phyloP scores from a whole-genome alignment of 2,329 filamentous ascomycete genomes.

The Hyphodiscus sp. region DNA sequence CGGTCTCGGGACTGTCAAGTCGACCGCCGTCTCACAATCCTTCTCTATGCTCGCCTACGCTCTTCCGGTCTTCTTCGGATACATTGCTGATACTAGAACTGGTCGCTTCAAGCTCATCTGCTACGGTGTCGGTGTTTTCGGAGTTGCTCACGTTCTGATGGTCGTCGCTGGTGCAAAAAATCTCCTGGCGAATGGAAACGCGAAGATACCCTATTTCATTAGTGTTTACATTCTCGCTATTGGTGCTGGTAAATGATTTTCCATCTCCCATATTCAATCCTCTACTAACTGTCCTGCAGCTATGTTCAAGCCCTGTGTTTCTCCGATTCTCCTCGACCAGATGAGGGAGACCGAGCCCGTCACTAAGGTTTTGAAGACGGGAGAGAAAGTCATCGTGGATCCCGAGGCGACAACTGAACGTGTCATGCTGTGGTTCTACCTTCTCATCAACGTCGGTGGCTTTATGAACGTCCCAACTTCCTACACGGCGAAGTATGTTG shows the following conservation, averaged over 20 bases:
- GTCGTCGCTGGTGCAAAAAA: conserved; percentile 57
- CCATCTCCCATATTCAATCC: conserved; percentile 43
- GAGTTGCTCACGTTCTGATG: conserved; percentile 55
- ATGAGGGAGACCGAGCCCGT: conserved; percentile 36
- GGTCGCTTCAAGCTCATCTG: conserved; percentile 60
- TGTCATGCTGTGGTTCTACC: conserved; percentile 48
- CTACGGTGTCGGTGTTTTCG: conserved; percentile 42
- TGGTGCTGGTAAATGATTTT: conserved; percentile 31
- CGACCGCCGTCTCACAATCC: conserved; percentile 46
- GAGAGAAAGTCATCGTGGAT: conserved; percentile 55
- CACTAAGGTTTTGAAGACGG: conserved; percentile 41
- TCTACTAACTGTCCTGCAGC: conserved; percentile 53
- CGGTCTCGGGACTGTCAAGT: conserved; percentile 47
- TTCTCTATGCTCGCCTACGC: conserved; percentile 45
- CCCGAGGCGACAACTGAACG: conserved; percentile 50
- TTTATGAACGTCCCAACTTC: conserved; percentile 37
- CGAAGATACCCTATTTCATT: conserved; percentile 42
- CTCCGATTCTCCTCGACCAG: conserved; percentile 56
- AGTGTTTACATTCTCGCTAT: conserved; percentile 24
- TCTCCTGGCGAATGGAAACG: conserved; percentile 51
- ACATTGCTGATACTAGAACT: conserved; percentile 55
- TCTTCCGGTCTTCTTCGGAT: conserved; percentile 44
- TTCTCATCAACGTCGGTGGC: conserved; percentile 63
- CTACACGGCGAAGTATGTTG: conserved; percentile 40
- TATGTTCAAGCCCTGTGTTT: conserved; percentile 67